Base-by-base conservation (phyloP, 371 early-diverging fungal genomes). In the Sporodiniella umbellata region DNA sequence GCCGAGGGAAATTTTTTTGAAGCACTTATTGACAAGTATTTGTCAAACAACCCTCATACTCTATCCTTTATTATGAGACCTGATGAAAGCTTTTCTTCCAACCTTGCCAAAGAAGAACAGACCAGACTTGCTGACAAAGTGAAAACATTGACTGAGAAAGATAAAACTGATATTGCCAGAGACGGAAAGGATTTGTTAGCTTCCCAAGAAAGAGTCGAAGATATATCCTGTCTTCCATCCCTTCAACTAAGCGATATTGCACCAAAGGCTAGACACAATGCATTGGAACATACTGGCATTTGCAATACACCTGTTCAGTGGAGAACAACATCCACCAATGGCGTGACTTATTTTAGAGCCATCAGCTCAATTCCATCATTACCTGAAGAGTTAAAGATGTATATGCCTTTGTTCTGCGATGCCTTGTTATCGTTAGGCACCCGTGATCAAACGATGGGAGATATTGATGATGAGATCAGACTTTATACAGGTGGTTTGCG, bases 371-470 rank as follows among this genome's bases (percentile, higher is more conserved):
- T 89, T 5, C 69, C 77, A 3, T 79, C 79, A 23, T 56, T 93
- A 38, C 66, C 87, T 18, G 68, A 78, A 5, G 81, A 89, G 19
- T 77, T 89, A 43, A 75, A 84, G 62, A 67, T 85, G 33, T 92
- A 86, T 54, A 58, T 93, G 23, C 92, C 92, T 4, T 66, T 94
- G 51, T 94, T 90, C 62, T 76, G 85, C 52, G 87, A 85, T 44
- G 84, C 91, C 0, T 64, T 96, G 30, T 85, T 89, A 8, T 89
- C 89, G 7, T 75, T 95, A n/a, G 96, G 96, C 35, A 95, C 95
- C 3, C 67, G 65, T 4, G 46, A 62, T 10, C 85, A 85, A 49
- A 62, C 81, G 11, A 90, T 94, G 83, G 81, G 89, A 18, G 90
- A 88, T 30, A 84, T 97, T 22, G 94, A 94, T 56, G 91, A 95